A percentile compares a stretch with the other conserved stretches of the same genome.
Conservation (phyloP, 2,329 filamentous ascomycete genomes). For the Venturia effusa region DNA sequence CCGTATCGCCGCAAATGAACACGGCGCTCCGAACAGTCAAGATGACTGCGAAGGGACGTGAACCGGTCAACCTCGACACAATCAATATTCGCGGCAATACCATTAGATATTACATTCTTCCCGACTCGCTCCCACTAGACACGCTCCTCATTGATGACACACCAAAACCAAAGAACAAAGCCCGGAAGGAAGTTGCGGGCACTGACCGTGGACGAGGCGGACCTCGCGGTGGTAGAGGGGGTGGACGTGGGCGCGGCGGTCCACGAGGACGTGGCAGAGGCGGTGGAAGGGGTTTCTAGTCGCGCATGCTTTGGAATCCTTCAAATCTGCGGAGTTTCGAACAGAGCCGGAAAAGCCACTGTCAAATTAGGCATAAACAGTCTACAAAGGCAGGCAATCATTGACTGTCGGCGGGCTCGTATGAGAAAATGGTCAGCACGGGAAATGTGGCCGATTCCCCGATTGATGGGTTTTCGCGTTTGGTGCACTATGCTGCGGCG, state of each 20-base stretch:
- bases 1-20: constrained; percentile 98
- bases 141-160: constrained; percentile 92
- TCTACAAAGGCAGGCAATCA: not conserved
- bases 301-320: not conserved
- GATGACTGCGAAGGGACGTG: constrained; percentile 84
- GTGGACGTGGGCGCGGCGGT: constrained; percentile 32
- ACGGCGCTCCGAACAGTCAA: constrained; percentile 90
- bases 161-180: constrained; percentile 99
- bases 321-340: not conserved
- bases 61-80: constrained; percentile 78
- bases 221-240: constrained; percentile 38
- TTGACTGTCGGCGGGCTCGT: too few species aligned
- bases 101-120: constrained; percentile 92
- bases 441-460: too few species aligned
- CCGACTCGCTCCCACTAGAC: constrained; percentile 88
- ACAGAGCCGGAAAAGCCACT: not conserved
- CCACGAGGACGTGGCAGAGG: constrained; percentile 3
- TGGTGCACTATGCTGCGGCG: too few species aligned
- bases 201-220: constrained; percentile 41
- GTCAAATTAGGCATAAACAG: too few species aligned
- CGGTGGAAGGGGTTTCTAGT: constrained; percentile 22
- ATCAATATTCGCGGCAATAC: constrained; percentile 96
- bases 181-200: constrained; percentile 67
- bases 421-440: too few species aligned
- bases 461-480: too few species aligned